Base-by-base conservation (phyloP, 2,329 filamentous ascomycete species). In the Scytalidium lignicola region DNA sequence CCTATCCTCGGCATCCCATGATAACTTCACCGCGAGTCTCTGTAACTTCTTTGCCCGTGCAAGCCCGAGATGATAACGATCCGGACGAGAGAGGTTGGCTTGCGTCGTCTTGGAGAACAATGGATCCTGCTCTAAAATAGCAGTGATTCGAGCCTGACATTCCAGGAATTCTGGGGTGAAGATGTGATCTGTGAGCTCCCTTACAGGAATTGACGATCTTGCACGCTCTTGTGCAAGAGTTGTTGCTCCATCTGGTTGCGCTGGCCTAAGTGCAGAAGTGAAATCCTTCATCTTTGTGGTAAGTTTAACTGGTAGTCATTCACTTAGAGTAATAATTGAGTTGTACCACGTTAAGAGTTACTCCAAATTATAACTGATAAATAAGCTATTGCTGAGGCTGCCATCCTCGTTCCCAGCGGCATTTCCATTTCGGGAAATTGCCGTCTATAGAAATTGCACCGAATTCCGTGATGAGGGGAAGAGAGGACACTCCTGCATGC, bases 61-160 rank as follows among this genome's bases (percentile, higher is more conserved):
- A 17, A 79, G 67, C 3, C 73, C 75, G 3, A 78, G 67, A 46
- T 76, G 72, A 57, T 76, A 79, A 17, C 74, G 64, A 47, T 77
- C 74, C 3, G 74, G 74, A 18, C 74, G 66, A 19, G 73, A 74
- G 17, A 78, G 60, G 50, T 79, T 77, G 52, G 71, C 62, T 54
- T 76, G 74, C 52, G 73, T 72, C 32, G 66, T 64, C 56, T 79
- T 79, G 32, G 63, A 65, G 59, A 78, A 73, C 8, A 78, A 61
- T n/a, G 68, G 70, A 41, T 78, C 73, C 18, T 65, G 65, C 46
- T 70, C 65, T 41, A 78, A 51, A 3, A 76, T 64, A 3, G 63
- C 59, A 1, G 77, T 58, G 6, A 78, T 67, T 23, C 69, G 69
- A 17, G 68, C 59, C 60, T 78, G 75, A 20, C 73, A 66, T 39